A percentile compares a stretch with the other conserved stretches of the same genome.
Conservation (phyloP, 169 alveolate species). For the Plasmodium yoelii region DNA sequence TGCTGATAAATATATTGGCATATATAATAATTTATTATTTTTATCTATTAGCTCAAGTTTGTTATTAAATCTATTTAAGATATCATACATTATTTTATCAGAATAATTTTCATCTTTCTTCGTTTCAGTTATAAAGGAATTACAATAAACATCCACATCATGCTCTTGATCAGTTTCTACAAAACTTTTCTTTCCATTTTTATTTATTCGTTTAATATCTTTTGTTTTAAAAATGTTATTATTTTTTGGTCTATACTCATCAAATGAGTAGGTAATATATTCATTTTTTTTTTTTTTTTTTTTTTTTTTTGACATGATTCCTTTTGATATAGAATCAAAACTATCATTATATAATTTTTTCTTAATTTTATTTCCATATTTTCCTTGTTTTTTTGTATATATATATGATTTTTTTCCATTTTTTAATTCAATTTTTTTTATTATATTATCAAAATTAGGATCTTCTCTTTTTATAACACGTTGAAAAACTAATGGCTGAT, state of each 20-base stretch:
- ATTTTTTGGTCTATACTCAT: not conserved
- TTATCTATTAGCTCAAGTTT: constrained; percentile 48
- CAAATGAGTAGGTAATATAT: not conserved
- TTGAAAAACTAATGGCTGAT: constrained; percentile 42
- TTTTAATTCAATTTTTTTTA: constrained; percentile 14
- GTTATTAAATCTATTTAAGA: constrained; percentile 31
- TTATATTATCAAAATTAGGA: not conserved
- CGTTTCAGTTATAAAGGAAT: not conserved
- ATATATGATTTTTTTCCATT: constrained; percentile 8
- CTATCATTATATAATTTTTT: not conserved
- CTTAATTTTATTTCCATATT: constrained; percentile 12
- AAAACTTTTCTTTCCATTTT: not conserved
- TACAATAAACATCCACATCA: not conserved
- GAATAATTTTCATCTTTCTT: constrained; percentile 9
- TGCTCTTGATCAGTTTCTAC: not conserved
- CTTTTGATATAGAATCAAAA: not conserved
- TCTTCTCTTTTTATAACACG: not conserved
- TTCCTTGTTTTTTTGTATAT: constrained; percentile 6
- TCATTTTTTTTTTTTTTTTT: not conserved
- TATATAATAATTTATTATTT: constrained; percentile 53
- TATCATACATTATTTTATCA: not conserved
- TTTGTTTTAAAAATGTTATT: not conserved
- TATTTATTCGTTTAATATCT: not conserved
- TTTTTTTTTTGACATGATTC: not conserved
- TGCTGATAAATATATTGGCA: constrained; percentile 51